Base-by-base conservation (phyloP, 2,329 filamentous ascomycete genomes). In the Emmonsiellopsis sp. region DNA sequence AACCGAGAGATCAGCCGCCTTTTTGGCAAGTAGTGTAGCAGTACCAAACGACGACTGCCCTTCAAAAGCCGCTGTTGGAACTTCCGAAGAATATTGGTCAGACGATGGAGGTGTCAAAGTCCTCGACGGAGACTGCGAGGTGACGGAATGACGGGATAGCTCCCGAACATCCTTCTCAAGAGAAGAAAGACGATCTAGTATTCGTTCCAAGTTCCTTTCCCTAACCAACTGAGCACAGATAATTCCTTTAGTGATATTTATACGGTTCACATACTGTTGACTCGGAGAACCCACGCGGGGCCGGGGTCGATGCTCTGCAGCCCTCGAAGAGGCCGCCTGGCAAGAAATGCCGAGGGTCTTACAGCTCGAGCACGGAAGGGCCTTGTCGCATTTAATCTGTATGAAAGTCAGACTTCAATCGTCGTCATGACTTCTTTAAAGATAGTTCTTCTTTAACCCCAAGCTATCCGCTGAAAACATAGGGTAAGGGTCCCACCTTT, bases 31-130 rank as follows among this genome's bases (percentile, higher is more conserved):
- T 3, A 68, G 71, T 0, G 74, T 77, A 55, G 78, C 75, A 11
- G 70, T 69, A 34, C 67, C 68, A 27, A 78, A 68, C 3, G 75
- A 74, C 1, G 75, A 77, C 51, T 74, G 74, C 3, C 75, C 76
- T 55, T 78, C 75, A 47, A 63, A 63, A 10, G 60, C 54, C 13
- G 61, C 59, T 14, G 53, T 54, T 2, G 58, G 54, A n/a, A 48
- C n/a, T 17, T 48, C 45, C 3, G 76, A 77, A 11, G 45, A 36
- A 7, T 32, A 48, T 33, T 48, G 45, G 10, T 14, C 21, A 1
- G 45, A 48, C 37, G 36, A 3, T 11, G 45, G 27, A n/a, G 45
- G 45, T 5, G 45, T 21, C 34, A 36, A 34, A 48, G 34, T 32
- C 10, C 27, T 6, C 13, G 17, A 27, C 10, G 45, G 34, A n/a